Evolutionary conservation across 1,139 yeast species (phyloP), one percentile per base, ranked within the genome.

Genomic region (Blastobotrys malaysiensis): DNA sequence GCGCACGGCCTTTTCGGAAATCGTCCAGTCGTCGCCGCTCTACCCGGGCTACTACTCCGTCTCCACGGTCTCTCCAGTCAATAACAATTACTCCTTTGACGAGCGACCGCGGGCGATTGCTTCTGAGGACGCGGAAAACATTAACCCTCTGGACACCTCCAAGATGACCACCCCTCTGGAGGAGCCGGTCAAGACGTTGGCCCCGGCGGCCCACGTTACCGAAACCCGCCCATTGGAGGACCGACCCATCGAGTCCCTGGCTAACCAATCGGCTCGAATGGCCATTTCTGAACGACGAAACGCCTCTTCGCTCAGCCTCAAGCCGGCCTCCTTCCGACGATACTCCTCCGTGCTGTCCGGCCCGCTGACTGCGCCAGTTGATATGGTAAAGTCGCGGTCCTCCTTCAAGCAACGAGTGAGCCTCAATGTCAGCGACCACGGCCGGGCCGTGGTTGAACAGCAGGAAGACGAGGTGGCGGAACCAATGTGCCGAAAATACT

Each of bases 21-120:
- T 60, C 47, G 51, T 60, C 47, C 54, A 53, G 14, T 60, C 63
- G 9, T 60, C 63, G 27, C 63, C 63, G 5, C 51, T 59, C 36
- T 57, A 59, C 46, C 56, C 56, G 11, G 60, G 59, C 45, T 59
- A 56, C 50, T 57, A 44, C 24, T 50, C 56, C n/a, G 39, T 31
- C 39, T 31, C 39, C 6, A 14, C 39, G n/a, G 39, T 31, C 6
- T 31, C 39, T 7, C 39, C 39, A 31, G 39, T 31, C 6, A 31
- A 31, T 16, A 31, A 11, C 16, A 31, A 31, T 16, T 31, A 31
- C 39, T 13, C 39, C 16, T 31, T 31, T 31, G 39, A 31, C 39
- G 39, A 31, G 39, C 39, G 39, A n/a, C 39, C 39, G 39, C 39
- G 39, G 39, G 39, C 39, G 16, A 31, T 31, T 7, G 39, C 39